Evolutionary conservation across 768 basidiomycete species (phyloP).

Genomic region (Podaxis sp.): DNA sequence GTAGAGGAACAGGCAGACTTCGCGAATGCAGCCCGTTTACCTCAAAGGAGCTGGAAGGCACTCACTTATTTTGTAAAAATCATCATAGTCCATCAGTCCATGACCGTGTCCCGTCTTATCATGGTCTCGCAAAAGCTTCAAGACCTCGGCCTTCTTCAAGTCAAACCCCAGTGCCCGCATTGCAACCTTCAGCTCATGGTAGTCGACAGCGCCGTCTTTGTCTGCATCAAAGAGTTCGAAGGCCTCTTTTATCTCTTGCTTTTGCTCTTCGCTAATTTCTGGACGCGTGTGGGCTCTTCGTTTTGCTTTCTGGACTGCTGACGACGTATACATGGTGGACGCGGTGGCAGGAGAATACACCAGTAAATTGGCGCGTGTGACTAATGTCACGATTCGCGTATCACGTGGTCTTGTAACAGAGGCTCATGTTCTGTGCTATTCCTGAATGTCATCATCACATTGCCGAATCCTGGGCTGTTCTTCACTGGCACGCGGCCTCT

Average conservation of each 20-base stretch:
- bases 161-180: conserved; percentile 98
- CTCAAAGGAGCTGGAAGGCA: conserved; percentile 16
- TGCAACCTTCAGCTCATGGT: conserved; percentile 98
- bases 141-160: conserved; percentile 96
- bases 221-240: conserved; percentile 99
- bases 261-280: conserved; percentile 85
- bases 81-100: conserved; percentile 88
- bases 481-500: neutral
- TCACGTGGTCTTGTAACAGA: conserved; percentile 6
- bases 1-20: neutral
- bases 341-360: conserved; percentile 11
- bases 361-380: conserved; percentile 11
- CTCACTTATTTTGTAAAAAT: conserved; percentile 93
- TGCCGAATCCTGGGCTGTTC: neutral
- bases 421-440: neutral
- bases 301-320: conserved; percentile 72
- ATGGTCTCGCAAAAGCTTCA: conserved; percentile 90
- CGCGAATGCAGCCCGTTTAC: neutral
- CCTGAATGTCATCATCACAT: neutral
- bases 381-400: conserved; percentile 4
- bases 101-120: conserved; percentile 79
- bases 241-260: conserved; percentile 97
- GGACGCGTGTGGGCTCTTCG: conserved; percentile 74
- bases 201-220: conserved; percentile 95
- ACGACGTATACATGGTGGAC: conserved; percentile 57